Percentiles rank a stretch among this genome's conserved stretches.
Evolutionary conservation across 495 filamentous ascomycete genomes (phyloP).

Genomic region (Penicillium cosmopolitanum): DNA sequence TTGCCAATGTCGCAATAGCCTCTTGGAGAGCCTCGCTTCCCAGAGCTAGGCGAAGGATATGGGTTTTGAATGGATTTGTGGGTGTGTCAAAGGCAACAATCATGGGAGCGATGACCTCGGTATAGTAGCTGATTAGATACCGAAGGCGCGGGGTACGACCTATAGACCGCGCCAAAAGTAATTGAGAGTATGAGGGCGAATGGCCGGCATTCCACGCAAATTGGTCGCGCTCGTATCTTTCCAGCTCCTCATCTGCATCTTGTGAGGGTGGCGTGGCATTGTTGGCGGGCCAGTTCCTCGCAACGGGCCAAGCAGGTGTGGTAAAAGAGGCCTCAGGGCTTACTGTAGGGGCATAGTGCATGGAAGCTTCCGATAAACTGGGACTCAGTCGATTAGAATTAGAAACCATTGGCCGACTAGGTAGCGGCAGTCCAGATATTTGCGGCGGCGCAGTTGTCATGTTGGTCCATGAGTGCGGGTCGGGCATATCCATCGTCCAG

Average conservation of each 20-base stretch:
- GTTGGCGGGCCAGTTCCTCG: slow-evolving; percentile 12
- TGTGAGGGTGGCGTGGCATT: slow-evolving; percentile 17
- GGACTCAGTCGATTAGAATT: slow-evolving; percentile 22
- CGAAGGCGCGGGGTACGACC: slow-evolving; percentile 60
- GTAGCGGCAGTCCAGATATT: slow-evolving; percentile 31
- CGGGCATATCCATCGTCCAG: slow-evolving; percentile 36
- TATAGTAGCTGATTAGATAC: slow-evolving; percentile 66
- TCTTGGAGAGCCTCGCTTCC: slow-evolving; percentile 83
- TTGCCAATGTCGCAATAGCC: slow-evolving; percentile 86
- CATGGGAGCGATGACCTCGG: slow-evolving; percentile 86
- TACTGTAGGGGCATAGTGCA: slow-evolving; percentile 21
- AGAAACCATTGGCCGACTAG: slow-evolving; percentile 21
- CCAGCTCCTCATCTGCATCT: slow-evolving; percentile 31
- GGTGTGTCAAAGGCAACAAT: slow-evolving; percentile 90
- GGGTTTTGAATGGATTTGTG: slow-evolving; percentile 80
- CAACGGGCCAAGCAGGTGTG: slow-evolving; percentile 22
- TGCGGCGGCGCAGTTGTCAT: slow-evolving; percentile 21
- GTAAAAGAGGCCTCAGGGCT: slow-evolving; percentile 22
- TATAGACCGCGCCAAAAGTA: slow-evolving; percentile 50
- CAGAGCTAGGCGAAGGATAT: slow-evolving; percentile 78
- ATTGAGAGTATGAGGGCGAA: slow-evolving; percentile 46
- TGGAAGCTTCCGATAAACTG: slow-evolving; percentile 21
- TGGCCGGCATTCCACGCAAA: slow-evolving; percentile 31
- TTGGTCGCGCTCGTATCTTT: slow-evolving; percentile 17
- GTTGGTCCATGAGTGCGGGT: slow-evolving; percentile 31